Base-by-base conservation (phyloP, 768 basidiomycete species). In the Hebeloma cylindrosporum region DNA sequence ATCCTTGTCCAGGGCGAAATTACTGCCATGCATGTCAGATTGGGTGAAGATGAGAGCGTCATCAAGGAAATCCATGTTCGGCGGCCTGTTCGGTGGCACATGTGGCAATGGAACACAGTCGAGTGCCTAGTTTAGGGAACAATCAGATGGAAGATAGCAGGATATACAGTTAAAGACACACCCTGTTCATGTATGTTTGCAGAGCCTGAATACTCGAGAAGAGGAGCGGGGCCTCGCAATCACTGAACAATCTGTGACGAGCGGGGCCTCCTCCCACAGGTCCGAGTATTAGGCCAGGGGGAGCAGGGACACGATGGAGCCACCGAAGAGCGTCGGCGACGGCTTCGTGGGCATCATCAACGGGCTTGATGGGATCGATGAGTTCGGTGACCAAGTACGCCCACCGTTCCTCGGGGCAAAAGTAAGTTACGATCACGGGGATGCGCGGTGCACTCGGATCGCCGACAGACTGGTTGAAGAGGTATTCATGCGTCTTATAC, bases 1-100 rank as follows among this genome's bases (percentile, higher is more conserved):
- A n/a, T n/a, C n/a, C n/a, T n/a, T n/a, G n/a, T n/a, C 60, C 38
- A 65, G 47, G 36, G 47, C 57, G 41, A 65, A 65, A 48, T 62
- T 64, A 50, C 47, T 43, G 26, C 11, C 6, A 43, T 61, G 2
- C 49, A 65, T 58, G 56, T 65, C 57, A 49, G 62, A 53, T 53
- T 65, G 64, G 30, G 43, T 59, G 56, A 62, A 61, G 26, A 64
- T 56, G 9, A 62, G 36, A 23, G 32, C 51, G 5, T 64, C 63
- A 45, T 45, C 31, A 30, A 33, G 14, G 18, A 65, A 16, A 26
- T 26, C 53, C 49, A 60, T 40, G 38, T 49, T 47, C 25, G 49
- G 17, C 38, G 51, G 11, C 22, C 21, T 21, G 10, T 29, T 14
- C 29, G 14, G 18, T n/a, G n/a, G n/a, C n/a, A n/a, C 4, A 26